Percentiles rank a stretch among this genome's conserved stretches.
Evolutionary conservation across 2,329 filamentous ascomycete species (phyloP).

Genomic region (Onygena corvina): DNA sequence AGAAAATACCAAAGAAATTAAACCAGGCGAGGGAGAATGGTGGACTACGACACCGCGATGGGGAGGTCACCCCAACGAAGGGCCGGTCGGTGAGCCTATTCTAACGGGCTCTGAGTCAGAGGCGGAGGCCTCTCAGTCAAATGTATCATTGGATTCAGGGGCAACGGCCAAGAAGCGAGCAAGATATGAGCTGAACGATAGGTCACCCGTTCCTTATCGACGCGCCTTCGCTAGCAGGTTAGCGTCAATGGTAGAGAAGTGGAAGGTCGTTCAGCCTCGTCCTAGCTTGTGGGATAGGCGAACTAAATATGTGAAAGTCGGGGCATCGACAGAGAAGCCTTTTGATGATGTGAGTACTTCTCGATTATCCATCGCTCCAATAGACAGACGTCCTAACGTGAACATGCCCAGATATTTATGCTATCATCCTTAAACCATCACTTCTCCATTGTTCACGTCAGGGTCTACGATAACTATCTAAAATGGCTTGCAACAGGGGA

Average conservation of each 20-base stretch:
- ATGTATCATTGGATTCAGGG: conserved; percentile 9
- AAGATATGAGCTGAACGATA: conserved; percentile 27
- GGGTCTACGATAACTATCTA: conserved; percentile 45
- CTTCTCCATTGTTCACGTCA: conserved; percentile 47
- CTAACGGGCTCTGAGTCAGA: conserved; percentile 19
- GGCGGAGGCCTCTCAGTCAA: background rate
- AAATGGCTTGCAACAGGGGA: conserved; percentile 41
- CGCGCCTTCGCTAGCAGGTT: conserved; percentile 28
- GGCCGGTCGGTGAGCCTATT: conserved; percentile 3
- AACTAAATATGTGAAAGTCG: conserved; percentile 45
- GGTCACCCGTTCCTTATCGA: conserved; percentile 24
- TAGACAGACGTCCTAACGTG: background rate
- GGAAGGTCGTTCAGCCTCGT: conserved; percentile 42
- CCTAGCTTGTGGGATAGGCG: conserved; percentile 45
- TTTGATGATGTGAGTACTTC: conserved; percentile 44
- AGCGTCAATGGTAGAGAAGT: conserved; percentile 39
- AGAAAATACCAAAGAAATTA: conserved; percentile 40
- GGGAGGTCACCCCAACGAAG: conserved; percentile 33
- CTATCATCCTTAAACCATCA: conserved; percentile 53
- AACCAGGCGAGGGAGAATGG: conserved; percentile 47
- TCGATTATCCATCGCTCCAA: background rate
- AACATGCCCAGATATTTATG: conserved; percentile 43
- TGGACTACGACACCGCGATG: conserved; percentile 47
- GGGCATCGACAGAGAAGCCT: conserved; percentile 36
- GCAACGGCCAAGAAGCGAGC: conserved; percentile 28